Evolutionary conservation across 345 rosid genomes (phyloP).

Genomic region (Aquilaria sinensis): DNA sequence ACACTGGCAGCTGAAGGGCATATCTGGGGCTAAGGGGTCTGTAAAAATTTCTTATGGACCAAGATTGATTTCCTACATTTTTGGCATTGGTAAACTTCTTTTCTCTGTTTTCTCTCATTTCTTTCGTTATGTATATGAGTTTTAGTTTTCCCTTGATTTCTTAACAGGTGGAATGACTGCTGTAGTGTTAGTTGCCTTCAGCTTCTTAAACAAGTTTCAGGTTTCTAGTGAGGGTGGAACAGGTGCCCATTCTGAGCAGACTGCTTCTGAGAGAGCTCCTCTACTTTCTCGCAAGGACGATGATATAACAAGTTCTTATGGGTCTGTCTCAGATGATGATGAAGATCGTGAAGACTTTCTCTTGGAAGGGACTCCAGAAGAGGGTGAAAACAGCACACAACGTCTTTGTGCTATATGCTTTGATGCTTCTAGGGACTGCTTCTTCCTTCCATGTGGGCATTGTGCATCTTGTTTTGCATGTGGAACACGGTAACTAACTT

Average conservation of each 20-base stretch:
- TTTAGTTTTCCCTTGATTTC: constrained; percentile 6
- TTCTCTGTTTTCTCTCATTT: constrained; percentile 5
- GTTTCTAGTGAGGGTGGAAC: constrained; percentile 31
- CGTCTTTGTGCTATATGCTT: constrained; percentile 97
- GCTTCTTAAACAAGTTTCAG: constrained; percentile 55
- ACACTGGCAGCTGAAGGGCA: constrained; percentile 40
- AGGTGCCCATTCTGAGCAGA: constrained; percentile 26
- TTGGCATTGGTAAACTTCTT: constrained; percentile 62
- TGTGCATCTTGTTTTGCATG: constrained; percentile 89
- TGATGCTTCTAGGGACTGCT: constrained; percentile 98
- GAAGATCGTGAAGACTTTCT: constrained; percentile 58
- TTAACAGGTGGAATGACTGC: constrained; percentile 60
- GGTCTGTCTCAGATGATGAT: constrained; percentile 65
- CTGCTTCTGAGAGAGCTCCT: constrained; percentile 54
- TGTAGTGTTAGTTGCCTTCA: constrained; percentile 52
- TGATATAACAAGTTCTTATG: constrained; percentile 86
- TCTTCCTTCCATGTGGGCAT: constrained; percentile 98
- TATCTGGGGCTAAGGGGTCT: constrained; percentile 45
- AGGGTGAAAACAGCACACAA: constrained; percentile 57
- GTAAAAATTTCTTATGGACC: constrained; percentile 81
- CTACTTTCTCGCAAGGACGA: constrained; percentile 75
- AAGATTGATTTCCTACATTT: constrained; percentile 82
- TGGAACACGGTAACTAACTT: constrained; percentile 64
- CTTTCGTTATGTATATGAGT: background rate
- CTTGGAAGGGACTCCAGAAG: constrained; percentile 40